Base-by-base conservation (phyloP, 805 yeast species). In the Candida sphagnicola region DNA sequence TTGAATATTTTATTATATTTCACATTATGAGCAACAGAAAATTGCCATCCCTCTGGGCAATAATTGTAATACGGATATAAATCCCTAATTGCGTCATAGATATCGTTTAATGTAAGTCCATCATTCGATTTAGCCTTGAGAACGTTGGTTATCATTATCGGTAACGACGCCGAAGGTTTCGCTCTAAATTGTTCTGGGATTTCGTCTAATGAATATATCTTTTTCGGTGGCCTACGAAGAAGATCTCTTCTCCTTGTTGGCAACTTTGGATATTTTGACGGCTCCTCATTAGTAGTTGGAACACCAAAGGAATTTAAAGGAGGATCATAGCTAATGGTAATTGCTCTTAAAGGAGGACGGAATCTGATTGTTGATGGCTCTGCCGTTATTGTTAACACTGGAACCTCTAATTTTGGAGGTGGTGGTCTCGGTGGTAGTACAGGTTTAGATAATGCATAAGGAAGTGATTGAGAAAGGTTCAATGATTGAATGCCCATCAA, bases 31-130 rank as follows among this genome's bases (percentile, higher is more conserved):
- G 95, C 76, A 14, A 93, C 95, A 0, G 95, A 80, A 54, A 86
- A 83, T 64, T 93, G 99, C 99, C 99, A 93, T 2, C 98, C 98
- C 59, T 89, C 95, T 0, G 95, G 91, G 52, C 97, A 90, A 61
- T 87, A 91, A 51, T 82, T 77, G 63, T 87, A 93, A 65, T 86
- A 93, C 2, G 98, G 98, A 61, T 84, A 91, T 10, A 85, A 60
- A 31, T 86, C 95, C 59, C 85, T 85, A 35, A 93, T 89, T 1
- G 88, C 86, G 38, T 83, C 84, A 60, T 88, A 84, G 33, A 93
- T 87, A 46, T 90, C 97, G 38, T 47, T 49, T 24, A 67, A 41
- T 3, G 64, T 63, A 78, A 88, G 77, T 18, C 96, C 96, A 35
- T 75, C 78, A 0, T 81, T 75, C 0, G 84, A 77, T 46, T 75